phyloP scores from a whole-genome alignment of 2,329 filamentous ascomycete species.

The Pseudogymnoascus sp. region DNA sequence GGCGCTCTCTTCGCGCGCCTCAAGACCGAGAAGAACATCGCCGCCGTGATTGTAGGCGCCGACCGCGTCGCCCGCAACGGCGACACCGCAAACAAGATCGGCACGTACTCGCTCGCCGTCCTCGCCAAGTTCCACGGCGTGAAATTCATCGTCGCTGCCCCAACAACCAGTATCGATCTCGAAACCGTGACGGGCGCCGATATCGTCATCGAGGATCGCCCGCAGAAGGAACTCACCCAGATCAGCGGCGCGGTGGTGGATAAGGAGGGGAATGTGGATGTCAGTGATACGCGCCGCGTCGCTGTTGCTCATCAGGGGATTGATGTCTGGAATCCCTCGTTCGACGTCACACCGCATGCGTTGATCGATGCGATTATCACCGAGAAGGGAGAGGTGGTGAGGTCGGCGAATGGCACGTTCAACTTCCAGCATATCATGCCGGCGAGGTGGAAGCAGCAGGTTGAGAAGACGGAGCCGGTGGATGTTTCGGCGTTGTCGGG shows the following conservation, averaged over 20 bases:
- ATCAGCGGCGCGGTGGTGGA: slow-evolving; percentile 69
- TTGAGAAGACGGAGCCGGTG: slow-evolving; percentile 15
- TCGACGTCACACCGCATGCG: slow-evolving; percentile 84
- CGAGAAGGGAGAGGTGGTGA: slow-evolving; percentile 80
- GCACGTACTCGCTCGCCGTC: slow-evolving; percentile 89
- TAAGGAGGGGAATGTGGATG: slow-evolving; percentile 56
- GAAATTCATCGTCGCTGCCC: slow-evolving; percentile 91
- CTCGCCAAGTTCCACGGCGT: slow-evolving; percentile 79
- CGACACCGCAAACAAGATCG: slow-evolving; percentile 98
- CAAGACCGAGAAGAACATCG: slow-evolving; percentile 59
- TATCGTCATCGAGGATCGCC: slow-evolving; percentile 87
- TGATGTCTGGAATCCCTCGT: slow-evolving; percentile 91
- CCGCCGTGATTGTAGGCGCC: slow-evolving; percentile 86
- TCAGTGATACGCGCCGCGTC: slow-evolving; percentile 59
- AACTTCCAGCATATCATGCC: slow-evolving; percentile 52
- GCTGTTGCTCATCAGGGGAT: slow-evolving; percentile 73
- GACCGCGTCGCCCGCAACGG: slow-evolving; percentile 94
- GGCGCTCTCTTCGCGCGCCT: slow-evolving; percentile 67
- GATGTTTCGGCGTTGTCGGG: slow-evolving; percentile 1
- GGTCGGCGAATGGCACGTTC: slow-evolving; percentile 64
- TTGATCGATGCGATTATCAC: slow-evolving; percentile 93
- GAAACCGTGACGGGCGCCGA: slow-evolving; percentile 67
- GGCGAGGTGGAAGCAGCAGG: slow-evolving; percentile 40
- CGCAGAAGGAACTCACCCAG: slow-evolving; percentile 72
- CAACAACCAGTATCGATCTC: slow-evolving; percentile 88